Base-by-base conservation (phyloP, 768 basidiomycete species). In the Tephrocybe rancida region DNA sequence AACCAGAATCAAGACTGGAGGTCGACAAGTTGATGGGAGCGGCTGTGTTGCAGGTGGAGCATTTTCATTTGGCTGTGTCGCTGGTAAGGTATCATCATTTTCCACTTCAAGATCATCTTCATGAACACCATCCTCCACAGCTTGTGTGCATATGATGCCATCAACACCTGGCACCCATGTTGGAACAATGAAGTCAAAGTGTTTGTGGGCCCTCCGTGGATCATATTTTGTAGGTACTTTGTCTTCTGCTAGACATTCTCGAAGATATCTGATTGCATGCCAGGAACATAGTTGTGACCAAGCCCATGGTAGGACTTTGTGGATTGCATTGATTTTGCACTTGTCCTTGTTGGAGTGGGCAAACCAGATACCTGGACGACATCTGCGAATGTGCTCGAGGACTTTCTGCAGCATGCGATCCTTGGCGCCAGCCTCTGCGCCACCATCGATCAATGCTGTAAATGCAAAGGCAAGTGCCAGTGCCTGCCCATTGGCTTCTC, bases 221-320 rank as follows among this genome's bases (percentile, higher is more conserved):
- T 62, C 60, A 43, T 65, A 65, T 11, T 34, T 21, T 8, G 64
- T 58, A 0, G 62, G 64, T 32, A 58, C 54, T 18, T 61, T 65
- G 26, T 61, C 54, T 38, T 65, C 62, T 13, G 61, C 54, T 0
- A 70, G 44, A 0, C 60, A 54, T 29, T 58, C 44, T 21, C 67
- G 64, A 10, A 69, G 19, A 10, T 66, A 64, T 2, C 37, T 50
- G 24, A 70, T 56, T 2, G 50, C 61, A 45, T 72, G 70, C 70
- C 70, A 72, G 37, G 67, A 66, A 52, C 70, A 72, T 0, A 72
- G 46, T 50, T 69, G 70, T 30, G 70, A 65, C 43, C 68, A 69
- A 2, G 65, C 61, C 3, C 44, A 3, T 2, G 63, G 57, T 24
- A 61, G 61, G 2, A 55, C 48, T 2, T 32, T 52, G 0, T 47